These are phyloP conservation scores for Eucalyptus curtisii DNA, from an alignment of 345 rosid genomes.

Conservation along the genomic window DNA sequence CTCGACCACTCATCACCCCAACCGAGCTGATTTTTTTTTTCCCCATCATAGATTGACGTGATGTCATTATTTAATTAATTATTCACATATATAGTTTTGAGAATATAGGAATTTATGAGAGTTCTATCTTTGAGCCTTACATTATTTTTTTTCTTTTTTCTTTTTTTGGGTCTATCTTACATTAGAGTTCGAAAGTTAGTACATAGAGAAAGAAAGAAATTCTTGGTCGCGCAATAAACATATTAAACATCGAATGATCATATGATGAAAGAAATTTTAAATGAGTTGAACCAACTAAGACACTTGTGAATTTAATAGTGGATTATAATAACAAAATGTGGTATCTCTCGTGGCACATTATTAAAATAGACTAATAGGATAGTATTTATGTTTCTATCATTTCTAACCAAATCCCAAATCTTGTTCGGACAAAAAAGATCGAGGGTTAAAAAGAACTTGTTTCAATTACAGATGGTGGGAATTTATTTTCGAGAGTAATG, in stretches of 20 bases:
- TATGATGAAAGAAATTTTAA: neutral
- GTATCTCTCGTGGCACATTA: neutral
- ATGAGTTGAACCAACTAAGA: neutral
- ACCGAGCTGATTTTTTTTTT: neutral
- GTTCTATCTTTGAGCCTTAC: neutral
- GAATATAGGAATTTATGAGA: neutral
- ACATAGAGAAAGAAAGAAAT: neutral
- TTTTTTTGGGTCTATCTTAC: neutral
- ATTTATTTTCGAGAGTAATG: neutral
- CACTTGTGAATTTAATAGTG: neutral
- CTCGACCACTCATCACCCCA: neutral
- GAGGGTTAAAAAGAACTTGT: neutral
- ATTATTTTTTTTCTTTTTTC: neutral
- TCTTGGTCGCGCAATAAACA: neutral
- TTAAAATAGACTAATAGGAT: neutral
- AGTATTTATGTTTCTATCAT: neutral
- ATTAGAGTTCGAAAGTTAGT: neutral
- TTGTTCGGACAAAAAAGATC: fast-evolving
- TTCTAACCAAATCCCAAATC: neutral
- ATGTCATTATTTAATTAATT: neutral
- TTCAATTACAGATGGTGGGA: neutral
- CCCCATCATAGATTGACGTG: neutral
- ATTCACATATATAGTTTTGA: neutral
- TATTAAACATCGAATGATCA: neutral
- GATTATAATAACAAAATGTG: neutral